Evolutionary conservation across 768 basidiomycete species (phyloP).

Genomic region (Arthromyces matolae): DNA sequence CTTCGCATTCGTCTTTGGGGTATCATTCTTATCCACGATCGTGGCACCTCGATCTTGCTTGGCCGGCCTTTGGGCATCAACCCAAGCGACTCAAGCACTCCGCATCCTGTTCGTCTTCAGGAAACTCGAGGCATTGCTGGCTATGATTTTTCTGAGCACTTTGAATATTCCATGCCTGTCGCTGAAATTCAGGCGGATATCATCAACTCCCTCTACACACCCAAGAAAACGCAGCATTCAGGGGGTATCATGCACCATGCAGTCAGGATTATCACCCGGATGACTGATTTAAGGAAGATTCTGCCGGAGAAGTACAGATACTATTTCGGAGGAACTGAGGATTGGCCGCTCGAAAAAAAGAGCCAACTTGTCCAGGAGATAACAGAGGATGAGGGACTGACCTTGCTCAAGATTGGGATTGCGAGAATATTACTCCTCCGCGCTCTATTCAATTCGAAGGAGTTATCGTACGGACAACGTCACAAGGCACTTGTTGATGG

Average conservation of each 20-base stretch:
- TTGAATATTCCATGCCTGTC: conserved; percentile 69
- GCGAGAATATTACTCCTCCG: conserved; percentile 73
- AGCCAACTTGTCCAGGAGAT: conserved; percentile 68
- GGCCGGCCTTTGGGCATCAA: conserved; percentile 82
- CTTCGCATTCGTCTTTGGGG: conserved; percentile 81
- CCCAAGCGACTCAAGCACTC: conserved; percentile 81
- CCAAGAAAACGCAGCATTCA: conserved; percentile 62
- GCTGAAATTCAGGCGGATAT: conserved; percentile 87
- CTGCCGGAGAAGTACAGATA: conserved; percentile 69
- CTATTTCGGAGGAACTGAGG: conserved; percentile 77
- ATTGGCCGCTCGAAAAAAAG: conserved; percentile 66
- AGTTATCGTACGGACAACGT: conserved; percentile 60
- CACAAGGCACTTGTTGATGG: conserved; percentile 77
- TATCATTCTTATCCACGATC: conserved; percentile 82
- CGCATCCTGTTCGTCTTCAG: conserved; percentile 55
- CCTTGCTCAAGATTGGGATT: conserved; percentile 80
- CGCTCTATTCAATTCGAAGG: conserved; percentile 75
- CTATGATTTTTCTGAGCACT: conserved; percentile 71
- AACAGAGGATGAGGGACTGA: conserved; percentile 77
- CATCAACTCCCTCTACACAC: conserved; percentile 80
- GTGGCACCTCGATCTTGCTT: conserved; percentile 83
- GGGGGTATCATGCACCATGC: conserved; percentile 75
- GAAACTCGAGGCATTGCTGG: conserved; percentile 28
- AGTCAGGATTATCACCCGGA: conserved; percentile 73
- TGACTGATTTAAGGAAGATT: conserved; percentile 64